A percentile compares a stretch with the other conserved stretches of the same genome.
phyloP scores from a whole-genome alignment of 2,329 filamentous ascomycete species.

The Ceratocystis alfenasii region DNA sequence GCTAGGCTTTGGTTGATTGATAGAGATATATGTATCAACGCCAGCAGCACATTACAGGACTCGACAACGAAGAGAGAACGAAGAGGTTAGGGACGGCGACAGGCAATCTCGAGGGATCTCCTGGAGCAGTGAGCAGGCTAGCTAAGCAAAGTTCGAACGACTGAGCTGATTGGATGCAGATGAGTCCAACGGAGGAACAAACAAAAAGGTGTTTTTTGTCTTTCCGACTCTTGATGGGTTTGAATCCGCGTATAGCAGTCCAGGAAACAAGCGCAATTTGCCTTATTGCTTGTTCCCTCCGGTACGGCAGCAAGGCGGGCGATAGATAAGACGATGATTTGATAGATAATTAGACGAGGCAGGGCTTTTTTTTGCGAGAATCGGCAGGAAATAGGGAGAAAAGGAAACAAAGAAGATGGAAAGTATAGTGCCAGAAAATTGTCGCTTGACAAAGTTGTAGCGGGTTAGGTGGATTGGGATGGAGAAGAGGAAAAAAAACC shows the following conservation, averaged over 20 bases:
- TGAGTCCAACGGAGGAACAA: not conserved
- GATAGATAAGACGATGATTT: not conserved
- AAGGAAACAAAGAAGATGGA: not conserved
- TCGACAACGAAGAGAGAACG: not conserved
- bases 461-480: not conserved
- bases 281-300: not conserved
- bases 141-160: not conserved
- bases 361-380: not conserved
- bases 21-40: not conserved
- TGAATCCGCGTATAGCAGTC: not conserved
- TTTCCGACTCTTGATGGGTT: not conserved
- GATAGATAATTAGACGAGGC: not conserved
- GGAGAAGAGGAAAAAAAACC: not conserved
- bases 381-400: not conserved
- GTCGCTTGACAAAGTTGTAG: not conserved
- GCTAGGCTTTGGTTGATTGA: slow-evolving; percentile 2
- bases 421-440: not conserved
- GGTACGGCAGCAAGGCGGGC: not conserved
- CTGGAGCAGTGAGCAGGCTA: not conserved
- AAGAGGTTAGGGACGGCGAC: not conserved
- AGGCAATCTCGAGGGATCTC: not conserved
- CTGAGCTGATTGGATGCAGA: not conserved
- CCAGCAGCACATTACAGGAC: not conserved
- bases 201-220: not conserved
- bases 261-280: not conserved